Percentiles rank a stretch among this genome's conserved stretches.
phyloP scores from a whole-genome alignment of 2,329 filamentous ascomycete species.

The Colletotrichum gigasporum region DNA sequence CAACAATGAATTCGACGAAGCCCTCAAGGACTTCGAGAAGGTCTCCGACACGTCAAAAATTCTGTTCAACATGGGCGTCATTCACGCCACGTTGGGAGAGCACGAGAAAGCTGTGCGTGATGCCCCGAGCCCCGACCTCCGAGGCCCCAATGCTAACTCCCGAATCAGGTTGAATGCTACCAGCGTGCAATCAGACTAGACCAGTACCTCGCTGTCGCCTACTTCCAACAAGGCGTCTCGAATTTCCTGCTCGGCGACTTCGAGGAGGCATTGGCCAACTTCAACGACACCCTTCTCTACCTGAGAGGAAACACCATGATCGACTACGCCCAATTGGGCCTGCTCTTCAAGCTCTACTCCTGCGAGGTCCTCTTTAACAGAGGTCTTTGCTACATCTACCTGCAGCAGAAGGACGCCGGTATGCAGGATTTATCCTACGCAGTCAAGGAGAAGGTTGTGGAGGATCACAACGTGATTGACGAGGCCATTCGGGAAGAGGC shows the following conservation, averaged over 20 bases:
- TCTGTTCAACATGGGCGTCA: slow-evolving; percentile 97
- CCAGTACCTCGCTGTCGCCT: slow-evolving; percentile 95
- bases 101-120: slow-evolving; percentile 89
- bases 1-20: slow-evolving; percentile 95
- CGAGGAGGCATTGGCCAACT: slow-evolving; percentile 95
- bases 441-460: slow-evolving; percentile 93
- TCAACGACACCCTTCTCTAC: slow-evolving; percentile 97
- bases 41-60: slow-evolving; percentile 98
- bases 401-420: slow-evolving; percentile 89
- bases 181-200: slow-evolving; percentile 91
- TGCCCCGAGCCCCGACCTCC: neutral
- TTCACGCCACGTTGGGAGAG: slow-evolving; percentile 94
- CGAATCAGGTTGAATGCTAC: slow-evolving; percentile 85
- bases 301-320: slow-evolving; percentile 96
- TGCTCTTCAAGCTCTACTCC: slow-evolving; percentile 96
- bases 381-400: slow-evolving; percentile 95
- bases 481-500: slow-evolving; percentile 94
- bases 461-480: slow-evolving; percentile 97
- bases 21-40: slow-evolving; percentile 82
- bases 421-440: slow-evolving; percentile 92
- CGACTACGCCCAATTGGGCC: slow-evolving; percentile 94
- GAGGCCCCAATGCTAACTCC: slow-evolving; percentile 26
- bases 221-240: slow-evolving; percentile 98
- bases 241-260: slow-evolving; percentile 98
- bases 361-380: slow-evolving; percentile 98